These are phyloP conservation scores for Stachybotrys chartarum DNA, from an alignment of 2,329 filamentous ascomycete genomes.

Conservation along the genomic window DNA sequence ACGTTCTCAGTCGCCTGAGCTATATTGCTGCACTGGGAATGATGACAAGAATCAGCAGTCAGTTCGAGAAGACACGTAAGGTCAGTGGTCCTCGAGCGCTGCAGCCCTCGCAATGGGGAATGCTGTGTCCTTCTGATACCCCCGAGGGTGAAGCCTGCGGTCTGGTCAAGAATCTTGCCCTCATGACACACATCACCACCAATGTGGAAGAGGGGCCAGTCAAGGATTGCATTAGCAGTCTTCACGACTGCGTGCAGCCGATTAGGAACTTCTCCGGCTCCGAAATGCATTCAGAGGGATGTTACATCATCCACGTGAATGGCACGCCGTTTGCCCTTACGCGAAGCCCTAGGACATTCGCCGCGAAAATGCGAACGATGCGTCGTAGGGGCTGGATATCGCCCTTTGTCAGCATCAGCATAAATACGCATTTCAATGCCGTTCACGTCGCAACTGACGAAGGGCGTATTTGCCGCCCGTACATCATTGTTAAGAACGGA, in stretches of 20 bases:
- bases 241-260: constrained; percentile 77
- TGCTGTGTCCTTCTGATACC: constrained; percentile 95
- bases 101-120: constrained; percentile 95
- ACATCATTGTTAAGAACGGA: constrained; percentile 89
- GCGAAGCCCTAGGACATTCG: constrained; percentile 76
- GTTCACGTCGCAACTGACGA: constrained; percentile 97
- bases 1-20: constrained; percentile 89
- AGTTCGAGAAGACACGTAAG: constrained; percentile 98
- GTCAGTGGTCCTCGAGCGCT: constrained; percentile 92
- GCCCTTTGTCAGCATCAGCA: constrained; percentile 92
- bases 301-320: constrained; percentile 90
- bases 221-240: constrained; percentile 73
- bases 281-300: constrained; percentile 77
- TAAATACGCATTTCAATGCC: constrained; percentile 85
- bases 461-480: constrained; percentile 88
- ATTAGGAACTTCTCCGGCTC: constrained; percentile 65
- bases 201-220: constrained; percentile 91
- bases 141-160: constrained; percentile 98
- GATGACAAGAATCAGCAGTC: constrained; percentile 98
- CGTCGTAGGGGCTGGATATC: constrained; percentile 87
- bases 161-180: constrained; percentile 91
- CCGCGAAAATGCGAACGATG: constrained; percentile 77
- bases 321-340: constrained; percentile 90
- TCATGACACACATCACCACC: constrained; percentile 99
- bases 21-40: constrained; percentile 96